Evolutionary conservation across 2,329 filamentous ascomycete species (phyloP), one percentile per base, ranked within the genome.

Genomic region (Onygenales sp.): DNA sequence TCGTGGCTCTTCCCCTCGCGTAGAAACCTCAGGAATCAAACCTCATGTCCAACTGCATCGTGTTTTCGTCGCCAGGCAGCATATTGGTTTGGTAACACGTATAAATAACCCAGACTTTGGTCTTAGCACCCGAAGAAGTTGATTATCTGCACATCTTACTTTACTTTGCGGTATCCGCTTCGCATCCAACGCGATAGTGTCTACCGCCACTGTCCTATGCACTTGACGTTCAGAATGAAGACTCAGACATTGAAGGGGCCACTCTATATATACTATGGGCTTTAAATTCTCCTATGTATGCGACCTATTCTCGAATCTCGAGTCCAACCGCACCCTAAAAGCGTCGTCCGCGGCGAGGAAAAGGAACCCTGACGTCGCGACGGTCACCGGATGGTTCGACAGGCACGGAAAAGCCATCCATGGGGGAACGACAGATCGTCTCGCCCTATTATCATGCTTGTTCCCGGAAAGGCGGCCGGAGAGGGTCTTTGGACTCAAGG

Each of bases 401-500:
- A 71, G 74, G 1, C 80, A 95, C 64, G 79, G 80, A 5, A 67
- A 69, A 13, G 68, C 70, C 1, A 76, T 95, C 13, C 72, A 84
- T 63, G 73, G 76, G 0, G 70, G 79, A 7, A 74, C 78, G 32
- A 81, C 80, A 1, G 73, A 84, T 61, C 73, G 77, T 1, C 72
- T 80, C 1, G 85, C 87, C 2, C 71, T 95, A 1, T 73, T 95
- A 0, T 91, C 87, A 1, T 84, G 85, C 2, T 69, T 96, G 0
- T 78, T 94, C 0, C 89, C 90, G 0, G 84, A 90, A 57, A 83
- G 79, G 58, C 78, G 89, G 51, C 84, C 82, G 2, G 89, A 95
- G 64, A 80, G 89, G 32, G 86, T 92, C 2, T 95, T 91, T 65
- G 79, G 77, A 39, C 75, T 95, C 1, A 81, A 87, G 62, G 73